Evolutionary conservation across 2,329 filamentous ascomycete genomes (phyloP).

Genomic region (Cladosporium oxysporum): DNA sequence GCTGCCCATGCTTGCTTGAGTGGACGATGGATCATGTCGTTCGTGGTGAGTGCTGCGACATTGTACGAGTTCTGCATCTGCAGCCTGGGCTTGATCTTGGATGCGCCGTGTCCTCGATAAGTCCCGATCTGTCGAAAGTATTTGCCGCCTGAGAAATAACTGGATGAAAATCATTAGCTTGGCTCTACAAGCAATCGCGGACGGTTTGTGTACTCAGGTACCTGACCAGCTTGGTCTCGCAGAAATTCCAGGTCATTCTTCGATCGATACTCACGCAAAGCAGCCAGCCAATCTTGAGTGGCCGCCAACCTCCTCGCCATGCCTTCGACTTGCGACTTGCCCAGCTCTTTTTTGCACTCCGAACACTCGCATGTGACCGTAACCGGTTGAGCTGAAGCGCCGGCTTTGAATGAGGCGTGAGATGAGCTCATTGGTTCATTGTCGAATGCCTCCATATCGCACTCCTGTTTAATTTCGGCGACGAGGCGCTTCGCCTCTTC

Average conservation of each 20-base stretch:
- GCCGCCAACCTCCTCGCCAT: neutral
- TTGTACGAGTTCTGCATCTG: slow-evolving; percentile 4
- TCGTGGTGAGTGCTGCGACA: neutral
- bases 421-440: neutral
- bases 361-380: neutral
- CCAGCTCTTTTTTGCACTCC: neutral
- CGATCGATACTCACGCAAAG: neutral
- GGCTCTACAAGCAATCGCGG: neutral
- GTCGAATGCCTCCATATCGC: neutral
- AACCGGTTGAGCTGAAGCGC: neutral
- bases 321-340: neutral
- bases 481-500: neutral
- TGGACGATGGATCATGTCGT: neutral
- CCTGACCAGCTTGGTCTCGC: neutral
- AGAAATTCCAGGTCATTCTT: neutral
- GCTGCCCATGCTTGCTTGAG: neutral
- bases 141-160: neutral
- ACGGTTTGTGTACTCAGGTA: neutral
- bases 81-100: neutral
- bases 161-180: neutral
- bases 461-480: neutral
- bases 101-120: neutral
- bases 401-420: neutral
- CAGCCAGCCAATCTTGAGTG: neutral
- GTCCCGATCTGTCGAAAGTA: neutral